Conservation (phyloP, 2,329 filamentous ascomycete species). For the Venturia pyrina region DNA sequence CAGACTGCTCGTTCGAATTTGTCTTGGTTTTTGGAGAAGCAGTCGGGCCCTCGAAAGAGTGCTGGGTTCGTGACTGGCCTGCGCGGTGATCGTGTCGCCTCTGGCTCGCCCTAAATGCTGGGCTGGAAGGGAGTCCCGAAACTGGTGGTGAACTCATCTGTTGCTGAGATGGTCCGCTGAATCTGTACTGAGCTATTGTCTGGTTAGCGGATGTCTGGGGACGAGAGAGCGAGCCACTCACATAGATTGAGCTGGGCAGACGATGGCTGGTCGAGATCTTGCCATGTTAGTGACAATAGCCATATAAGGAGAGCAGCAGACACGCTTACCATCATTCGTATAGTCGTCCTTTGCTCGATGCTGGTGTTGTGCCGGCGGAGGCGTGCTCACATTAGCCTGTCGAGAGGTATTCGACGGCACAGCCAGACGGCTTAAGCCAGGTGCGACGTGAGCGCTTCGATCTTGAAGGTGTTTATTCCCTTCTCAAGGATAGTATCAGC, state of each 20-base stretch:
- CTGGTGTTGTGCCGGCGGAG: neutral
- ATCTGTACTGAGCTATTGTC: slow-evolving; percentile 21
- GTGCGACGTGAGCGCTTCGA: neutral
- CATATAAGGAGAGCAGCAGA: neutral
- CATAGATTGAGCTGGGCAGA: neutral
- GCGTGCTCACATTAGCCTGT: slow-evolving; percentile 4
- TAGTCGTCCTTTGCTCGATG: neutral
- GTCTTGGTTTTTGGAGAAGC: neutral
- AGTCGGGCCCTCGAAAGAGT: neutral
- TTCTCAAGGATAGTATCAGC: neutral
- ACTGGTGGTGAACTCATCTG: neutral
- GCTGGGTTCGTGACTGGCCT: neutral
- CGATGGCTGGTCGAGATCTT: neutral
- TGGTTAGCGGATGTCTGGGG: slow-evolving; percentile 17
- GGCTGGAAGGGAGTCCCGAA: slow-evolving; percentile 27
- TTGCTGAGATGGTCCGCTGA: slow-evolving; percentile 16
- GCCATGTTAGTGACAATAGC: neutral
- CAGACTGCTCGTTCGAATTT: neutral
- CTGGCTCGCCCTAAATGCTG: slow-evolving; percentile 28
- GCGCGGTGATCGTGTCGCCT: slow-evolving; percentile 15
- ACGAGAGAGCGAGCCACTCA: neutral
- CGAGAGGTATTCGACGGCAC: neutral
- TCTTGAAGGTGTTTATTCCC: neutral
- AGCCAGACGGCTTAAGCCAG: neutral
- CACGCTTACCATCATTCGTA: neutral